Percentiles rank a stretch among this genome's conserved stretches.
These are phyloP conservation scores for Solanum sejunctum DNA, from an alignment of 257 asterid genomes.

Conservation along the genomic window DNA sequence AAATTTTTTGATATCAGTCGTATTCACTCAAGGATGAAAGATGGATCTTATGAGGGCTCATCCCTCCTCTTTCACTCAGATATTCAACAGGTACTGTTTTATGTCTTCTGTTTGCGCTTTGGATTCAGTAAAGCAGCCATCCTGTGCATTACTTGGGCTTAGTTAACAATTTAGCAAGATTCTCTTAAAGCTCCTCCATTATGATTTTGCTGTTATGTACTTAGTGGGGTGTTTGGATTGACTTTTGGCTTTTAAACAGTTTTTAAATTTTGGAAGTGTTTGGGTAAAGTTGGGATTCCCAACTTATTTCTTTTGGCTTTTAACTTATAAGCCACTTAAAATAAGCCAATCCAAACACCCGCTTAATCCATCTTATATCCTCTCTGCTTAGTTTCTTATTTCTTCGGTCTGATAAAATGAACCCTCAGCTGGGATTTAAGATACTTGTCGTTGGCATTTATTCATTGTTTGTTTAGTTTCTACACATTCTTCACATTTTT, in stretches of 20 bases:
- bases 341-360: too few relatives aligned
- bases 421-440: not conserved
- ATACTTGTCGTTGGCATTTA: not conserved
- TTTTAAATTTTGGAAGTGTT: too few relatives aligned
- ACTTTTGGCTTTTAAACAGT: too few relatives aligned
- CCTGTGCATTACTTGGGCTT: not conserved
- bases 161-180: not conserved
- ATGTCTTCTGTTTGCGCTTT: not conserved
- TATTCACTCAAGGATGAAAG: slow-evolving; percentile 64
- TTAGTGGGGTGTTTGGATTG: too few relatives aligned
- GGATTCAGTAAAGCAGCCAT: not conserved
- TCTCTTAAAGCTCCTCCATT: not conserved
- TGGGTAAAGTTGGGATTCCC: too few relatives aligned
- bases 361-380: not conserved
- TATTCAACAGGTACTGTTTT: slow-evolving; percentile 54
- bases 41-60: slow-evolving; percentile 56
- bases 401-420: not conserved
- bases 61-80: slow-evolving; percentile 61
- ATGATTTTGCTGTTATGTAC: not conserved
- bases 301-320: too few relatives aligned
- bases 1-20: slow-evolving; percentile 41
- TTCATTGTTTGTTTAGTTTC: not conserved
- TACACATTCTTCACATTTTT: not conserved
- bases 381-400: not conserved
- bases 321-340: too few relatives aligned